Conservation (phyloP, 2,329 filamentous ascomycete genomes). For the Podosphaera leucotricha region DNA sequence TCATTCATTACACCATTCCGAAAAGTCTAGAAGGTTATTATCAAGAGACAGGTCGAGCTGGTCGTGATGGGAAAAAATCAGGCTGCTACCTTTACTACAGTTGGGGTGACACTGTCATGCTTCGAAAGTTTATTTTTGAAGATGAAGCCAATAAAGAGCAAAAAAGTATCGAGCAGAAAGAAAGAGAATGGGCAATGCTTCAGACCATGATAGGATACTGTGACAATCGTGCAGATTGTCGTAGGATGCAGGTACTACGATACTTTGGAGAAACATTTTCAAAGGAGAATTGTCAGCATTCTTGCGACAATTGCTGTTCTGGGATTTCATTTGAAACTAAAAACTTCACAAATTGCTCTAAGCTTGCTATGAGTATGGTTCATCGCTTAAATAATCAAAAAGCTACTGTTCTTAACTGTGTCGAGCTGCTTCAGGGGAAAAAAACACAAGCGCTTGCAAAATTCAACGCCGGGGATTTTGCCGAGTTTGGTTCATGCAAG, state of each 20-base stretch:
- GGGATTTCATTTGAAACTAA: constrained; percentile 42
- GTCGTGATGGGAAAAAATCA: constrained; percentile 68
- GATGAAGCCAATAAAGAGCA: constrained; percentile 44
- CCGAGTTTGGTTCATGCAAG: constrained; percentile 44
- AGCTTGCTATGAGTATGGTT: constrained; percentile 46
- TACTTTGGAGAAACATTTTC: constrained; percentile 84
- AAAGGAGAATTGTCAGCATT: constrained; percentile 42
- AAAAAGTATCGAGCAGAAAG: constrained; percentile 54
- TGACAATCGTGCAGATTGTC: constrained; percentile 71
- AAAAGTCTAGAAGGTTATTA: constrained; percentile 97
- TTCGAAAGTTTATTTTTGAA: constrained; percentile 65
- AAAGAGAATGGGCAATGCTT: constrained; percentile 66
- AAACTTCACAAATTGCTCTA: constrained; percentile 57
- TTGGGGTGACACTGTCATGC: constrained; percentile 48
- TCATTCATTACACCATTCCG: constrained; percentile 78
- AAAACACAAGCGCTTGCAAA: constrained; percentile 29
- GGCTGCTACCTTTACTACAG: constrained; percentile 80
- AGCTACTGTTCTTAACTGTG: constrained; percentile 55
- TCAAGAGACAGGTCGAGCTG: constrained; percentile 88
- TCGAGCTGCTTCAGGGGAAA: constrained; percentile 61
- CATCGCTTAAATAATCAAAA: constrained; percentile 28
- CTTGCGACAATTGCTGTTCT: constrained; percentile 77
- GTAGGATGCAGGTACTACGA: constrained; percentile 65
- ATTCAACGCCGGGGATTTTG: constrained; percentile 15
- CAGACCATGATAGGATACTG: constrained; percentile 68